Percentiles rank a stretch among this genome's conserved stretches.
Evolutionary conservation across 345 rosid genomes (phyloP).

Genomic region (Dipteronia dyeriana): DNA sequence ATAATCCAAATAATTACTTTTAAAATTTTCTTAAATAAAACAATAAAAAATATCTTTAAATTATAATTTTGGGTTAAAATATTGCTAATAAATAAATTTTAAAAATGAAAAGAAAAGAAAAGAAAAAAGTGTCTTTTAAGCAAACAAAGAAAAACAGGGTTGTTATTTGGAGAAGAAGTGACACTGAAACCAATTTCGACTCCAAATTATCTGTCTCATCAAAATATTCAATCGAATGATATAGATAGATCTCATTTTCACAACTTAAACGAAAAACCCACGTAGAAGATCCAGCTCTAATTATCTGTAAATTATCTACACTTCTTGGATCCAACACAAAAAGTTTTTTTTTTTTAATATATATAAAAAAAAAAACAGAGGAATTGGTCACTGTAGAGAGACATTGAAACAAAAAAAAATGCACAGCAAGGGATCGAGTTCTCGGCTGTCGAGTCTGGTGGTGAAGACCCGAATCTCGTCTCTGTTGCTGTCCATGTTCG

Average conservation of each 20-base stretch:
- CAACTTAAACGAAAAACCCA: not conserved
- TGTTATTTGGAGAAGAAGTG: not conserved
- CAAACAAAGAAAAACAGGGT: too few relatives aligned
- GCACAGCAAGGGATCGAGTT: slow-evolving; percentile 54
- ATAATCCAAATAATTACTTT: too few relatives aligned
- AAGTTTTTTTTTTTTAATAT: not conserved
- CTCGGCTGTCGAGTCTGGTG: slow-evolving; percentile 34
- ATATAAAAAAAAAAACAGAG: not conserved
- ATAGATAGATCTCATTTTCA: not conserved
- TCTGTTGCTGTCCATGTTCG: slow-evolving; percentile 69
- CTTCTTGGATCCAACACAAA: not conserved
- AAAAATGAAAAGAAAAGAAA: too few relatives aligned
- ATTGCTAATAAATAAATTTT: too few relatives aligned
- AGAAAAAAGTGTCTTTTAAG: too few relatives aligned
- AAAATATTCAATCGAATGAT: not conserved
- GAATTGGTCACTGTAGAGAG: not conserved
- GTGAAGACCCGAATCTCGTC: slow-evolving; percentile 52
- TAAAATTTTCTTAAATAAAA: too few relatives aligned
- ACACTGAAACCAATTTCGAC: not conserved
- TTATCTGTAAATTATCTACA: not conserved
- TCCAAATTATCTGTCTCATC: not conserved
- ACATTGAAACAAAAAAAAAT: slow-evolving; percentile 17
- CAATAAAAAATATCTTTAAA: too few relatives aligned
- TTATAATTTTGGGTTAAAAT: too few relatives aligned
- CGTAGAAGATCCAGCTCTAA: slow-evolving; percentile 1